phyloP scores from a whole-genome alignment of 495 filamentous ascomycete genomes.

The Hypoxylon perforatum region DNA sequence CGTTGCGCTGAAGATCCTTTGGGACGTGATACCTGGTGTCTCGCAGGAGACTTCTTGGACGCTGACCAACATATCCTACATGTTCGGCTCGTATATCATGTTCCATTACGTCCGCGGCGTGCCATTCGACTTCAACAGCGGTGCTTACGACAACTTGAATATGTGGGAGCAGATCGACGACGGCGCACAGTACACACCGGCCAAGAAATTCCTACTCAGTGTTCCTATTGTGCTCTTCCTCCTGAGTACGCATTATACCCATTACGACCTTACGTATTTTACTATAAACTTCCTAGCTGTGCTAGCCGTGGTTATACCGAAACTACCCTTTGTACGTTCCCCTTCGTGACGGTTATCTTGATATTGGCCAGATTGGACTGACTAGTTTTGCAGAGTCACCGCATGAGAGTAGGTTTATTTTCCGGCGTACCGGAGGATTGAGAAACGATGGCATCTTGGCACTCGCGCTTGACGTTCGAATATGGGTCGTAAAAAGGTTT shows the following conservation, averaged over 20 bases:
- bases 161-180: conserved; percentile 99
- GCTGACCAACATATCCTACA: conserved; percentile 97
- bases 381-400: conserved; percentile 66
- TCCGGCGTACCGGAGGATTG: conserved; percentile 69
- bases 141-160: conserved; percentile 98
- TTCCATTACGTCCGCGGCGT: conserved; percentile 98
- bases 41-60: conserved; percentile 99
- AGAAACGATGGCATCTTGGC: conserved; percentile 24
- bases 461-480: conserved; percentile 23
- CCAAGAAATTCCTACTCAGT: conserved; percentile 96
- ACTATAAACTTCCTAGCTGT: conserved; percentile 95
- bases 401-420: conserved; percentile 75
- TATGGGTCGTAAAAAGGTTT: conserved; percentile 18
- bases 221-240: conserved; percentile 95
- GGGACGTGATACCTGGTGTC: conserved; percentile 92
- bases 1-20: conserved; percentile 88
- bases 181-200: conserved; percentile 96
- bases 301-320: conserved; percentile 91
- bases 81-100: conserved; percentile 98
- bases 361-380: conserved; percentile 22
- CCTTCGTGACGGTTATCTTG: neutral
- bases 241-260: conserved; percentile 97
- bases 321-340: conserved; percentile 86
- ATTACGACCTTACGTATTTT: conserved; percentile 96
- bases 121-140: conserved; percentile 99